Conservation (phyloP, 2,329 filamentous ascomycete genomes). For the Colletotrichum sp. region DNA sequence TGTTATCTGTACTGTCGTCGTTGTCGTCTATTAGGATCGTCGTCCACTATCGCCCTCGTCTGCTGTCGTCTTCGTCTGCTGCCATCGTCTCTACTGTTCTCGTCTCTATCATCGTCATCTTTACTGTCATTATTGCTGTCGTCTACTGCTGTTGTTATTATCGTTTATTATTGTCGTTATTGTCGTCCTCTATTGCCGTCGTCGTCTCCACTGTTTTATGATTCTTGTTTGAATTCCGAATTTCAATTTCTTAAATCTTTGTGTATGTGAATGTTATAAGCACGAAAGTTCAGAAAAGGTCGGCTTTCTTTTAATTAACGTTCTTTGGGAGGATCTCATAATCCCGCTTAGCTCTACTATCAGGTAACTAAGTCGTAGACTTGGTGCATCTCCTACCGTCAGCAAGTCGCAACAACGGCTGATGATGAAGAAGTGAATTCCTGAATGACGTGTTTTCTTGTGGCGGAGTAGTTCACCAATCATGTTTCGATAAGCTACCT, state of each 20-base stretch:
- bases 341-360: not conserved
- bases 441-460: not conserved
- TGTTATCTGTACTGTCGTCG: too few relatives aligned
- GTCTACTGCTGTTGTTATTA: not conserved
- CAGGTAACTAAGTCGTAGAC: not conserved
- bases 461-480: not conserved
- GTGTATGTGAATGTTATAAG: too few relatives aligned
- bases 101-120: not conserved
- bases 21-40: too few relatives aligned
- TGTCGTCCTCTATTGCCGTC: not conserved
- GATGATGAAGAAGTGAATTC: not conserved
- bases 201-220: not conserved
- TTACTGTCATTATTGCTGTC: not conserved
- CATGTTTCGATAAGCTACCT: not conserved
- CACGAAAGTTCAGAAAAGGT: not conserved
- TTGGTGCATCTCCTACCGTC: not conserved
- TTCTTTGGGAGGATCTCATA: not conserved
- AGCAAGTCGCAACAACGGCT: not conserved
- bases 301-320: fast-evolving
- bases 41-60: fast-evolving
- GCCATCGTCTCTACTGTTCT: too few relatives aligned
- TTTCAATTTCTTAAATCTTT: too few relatives aligned
- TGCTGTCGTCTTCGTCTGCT: fast-evolving
- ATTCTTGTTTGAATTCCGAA: not conserved
- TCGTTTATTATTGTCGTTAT: not conserved